phyloP scores from a whole-genome alignment of 2,329 filamentous ascomycete species.

The Xylaria digitata region DNA sequence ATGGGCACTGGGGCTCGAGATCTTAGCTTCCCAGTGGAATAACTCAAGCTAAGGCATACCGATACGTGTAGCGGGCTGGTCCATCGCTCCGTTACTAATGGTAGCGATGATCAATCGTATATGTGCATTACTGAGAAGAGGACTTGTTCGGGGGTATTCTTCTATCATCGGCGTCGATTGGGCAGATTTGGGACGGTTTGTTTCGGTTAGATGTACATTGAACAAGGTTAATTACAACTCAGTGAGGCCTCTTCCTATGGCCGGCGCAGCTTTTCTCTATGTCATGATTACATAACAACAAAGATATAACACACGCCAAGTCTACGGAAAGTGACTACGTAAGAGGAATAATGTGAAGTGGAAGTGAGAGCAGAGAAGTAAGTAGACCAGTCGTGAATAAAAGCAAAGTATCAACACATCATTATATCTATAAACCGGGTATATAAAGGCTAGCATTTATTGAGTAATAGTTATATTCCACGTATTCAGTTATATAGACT shows the following conservation, averaged over 20 bases:
- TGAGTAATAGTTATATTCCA: too few relatives aligned
- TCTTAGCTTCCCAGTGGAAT: not conserved
- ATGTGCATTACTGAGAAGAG: slow-evolving; percentile 14
- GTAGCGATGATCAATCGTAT: slow-evolving; percentile 17
- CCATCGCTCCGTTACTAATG: slow-evolving; percentile 4
- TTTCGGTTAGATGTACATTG: slow-evolving; percentile 36
- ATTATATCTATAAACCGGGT: not conserved
- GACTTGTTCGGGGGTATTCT: slow-evolving; percentile 22
- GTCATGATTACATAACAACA: too few relatives aligned
- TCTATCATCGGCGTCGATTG: slow-evolving; percentile 32
- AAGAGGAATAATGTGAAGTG: not conserved
- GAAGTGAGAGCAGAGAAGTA: not conserved
- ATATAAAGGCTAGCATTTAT: too few relatives aligned
- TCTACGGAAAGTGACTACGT: not conserved
- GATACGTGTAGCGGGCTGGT: not conserved
- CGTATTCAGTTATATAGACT: too few relatives aligned
- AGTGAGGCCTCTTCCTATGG: not conserved
- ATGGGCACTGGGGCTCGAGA: not conserved
- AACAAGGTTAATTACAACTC: slow-evolving; percentile 26
- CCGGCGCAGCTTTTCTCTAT: not conserved
- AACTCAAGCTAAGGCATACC: slow-evolving; percentile 1
- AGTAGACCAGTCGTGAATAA: not conserved
- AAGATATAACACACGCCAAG: not conserved
- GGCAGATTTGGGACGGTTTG: slow-evolving; percentile 28
- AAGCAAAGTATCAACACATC: not conserved